Evolutionary conservation across 1,284 basidiomycete species (phyloP).

Genomic region (Pholiota adiposa): DNA sequence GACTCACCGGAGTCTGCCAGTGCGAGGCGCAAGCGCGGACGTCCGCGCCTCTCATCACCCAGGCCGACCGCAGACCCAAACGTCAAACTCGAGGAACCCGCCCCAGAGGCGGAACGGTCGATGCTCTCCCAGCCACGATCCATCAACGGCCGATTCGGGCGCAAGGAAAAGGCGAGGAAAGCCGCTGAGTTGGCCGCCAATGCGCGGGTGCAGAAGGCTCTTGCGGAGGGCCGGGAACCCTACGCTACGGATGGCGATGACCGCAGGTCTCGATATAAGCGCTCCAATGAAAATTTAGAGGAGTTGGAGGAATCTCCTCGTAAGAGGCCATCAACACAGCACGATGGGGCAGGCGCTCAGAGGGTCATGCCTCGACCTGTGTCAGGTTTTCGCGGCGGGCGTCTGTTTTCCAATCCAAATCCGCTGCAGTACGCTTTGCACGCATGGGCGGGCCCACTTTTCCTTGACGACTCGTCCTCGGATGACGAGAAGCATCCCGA

Average conservation of each 20-base stretch:
- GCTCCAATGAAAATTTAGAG: slow-evolving; percentile 36
- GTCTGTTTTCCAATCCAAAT: slow-evolving; percentile 48
- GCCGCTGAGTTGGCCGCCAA: slow-evolving; percentile 28
- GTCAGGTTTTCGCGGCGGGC: slow-evolving; percentile 42
- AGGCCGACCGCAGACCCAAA: slow-evolving; percentile 8
- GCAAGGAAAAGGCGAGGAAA: slow-evolving; percentile 32
- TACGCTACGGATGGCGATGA: slow-evolving; percentile 26
- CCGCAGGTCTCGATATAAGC: slow-evolving; percentile 35
- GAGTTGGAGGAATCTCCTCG: slow-evolving; percentile 35
- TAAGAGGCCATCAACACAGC: slow-evolving; percentile 32
- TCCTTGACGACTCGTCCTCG: slow-evolving; percentile 43
- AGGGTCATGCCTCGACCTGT: slow-evolving; percentile 41
- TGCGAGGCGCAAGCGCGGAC: slow-evolving; percentile 40
- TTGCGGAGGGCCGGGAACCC: slow-evolving; percentile 7
- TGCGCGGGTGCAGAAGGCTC: slow-evolving; percentile 27
- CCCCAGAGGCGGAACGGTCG: slow-evolving; percentile 21
- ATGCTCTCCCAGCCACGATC: slow-evolving; percentile 38
- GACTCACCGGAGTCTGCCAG: slow-evolving; percentile 1
- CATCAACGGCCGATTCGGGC: slow-evolving; percentile 55
- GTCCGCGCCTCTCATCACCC: slow-evolving; percentile 36
- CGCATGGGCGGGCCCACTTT: slow-evolving; percentile 48
- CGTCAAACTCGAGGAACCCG: slow-evolving; percentile 30
- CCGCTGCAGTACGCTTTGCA: slow-evolving; percentile 48
- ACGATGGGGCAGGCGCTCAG: slow-evolving; percentile 32
- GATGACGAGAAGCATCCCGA: slow-evolving; percentile 54